Evolutionary conservation across 2,329 filamentous ascomycete genomes (phyloP), one percentile per base, ranked within the genome.

Genomic region (Colletotrichum higginsianum): DNA sequence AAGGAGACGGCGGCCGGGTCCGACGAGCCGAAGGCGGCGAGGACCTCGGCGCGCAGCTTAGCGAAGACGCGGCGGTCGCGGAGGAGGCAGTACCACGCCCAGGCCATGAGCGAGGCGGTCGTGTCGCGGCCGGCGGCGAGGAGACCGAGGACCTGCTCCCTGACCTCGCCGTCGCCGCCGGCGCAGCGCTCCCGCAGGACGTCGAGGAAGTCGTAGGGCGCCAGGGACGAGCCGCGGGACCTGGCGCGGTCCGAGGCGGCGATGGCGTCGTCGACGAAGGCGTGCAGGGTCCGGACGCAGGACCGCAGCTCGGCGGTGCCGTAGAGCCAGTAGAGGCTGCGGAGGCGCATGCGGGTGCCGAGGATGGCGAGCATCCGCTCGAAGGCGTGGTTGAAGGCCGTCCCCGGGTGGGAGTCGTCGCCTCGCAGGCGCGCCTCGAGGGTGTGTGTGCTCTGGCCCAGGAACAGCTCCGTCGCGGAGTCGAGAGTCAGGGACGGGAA

Each of bases 61-160:
- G 70, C 4, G 42, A 73, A 71, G 15, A 72, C 50, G 15, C 69
- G 50, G 21, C 64, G 69, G 42, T 69, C 55, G 30, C 73, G 73
- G 4, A 72, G 57, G 21, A 76, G 73, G 18, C 72, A 73, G 58
- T 71, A 74, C 66, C 77, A 77, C 16, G 63, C 58, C 75, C 75
- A 76, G n/a, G 61, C 50, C 44, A 77, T 62, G 5, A 74, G 66
- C 26, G 70, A 74, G 4, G 75, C 76, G 15, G 76, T 78, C 4
- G 76, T 77, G 40, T 78, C 76, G 12, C 75, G 73, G 1, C 76
- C 76, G 1, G 76, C 76, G 21, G n/a, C 77, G 56, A 40, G 74
- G 21, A 65, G 44, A 1, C 66, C 65, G 46, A 49, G 61, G 21
- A 62, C 75, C 61, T 66, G 69, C 30, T 40, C 74, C 66, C 63